A percentile compares a stretch with the other conserved stretches of the same genome.
These are phyloP conservation scores for Thelephora ganbajun DNA, from an alignment of 768 basidiomycete species.

Conservation along the genomic window DNA sequence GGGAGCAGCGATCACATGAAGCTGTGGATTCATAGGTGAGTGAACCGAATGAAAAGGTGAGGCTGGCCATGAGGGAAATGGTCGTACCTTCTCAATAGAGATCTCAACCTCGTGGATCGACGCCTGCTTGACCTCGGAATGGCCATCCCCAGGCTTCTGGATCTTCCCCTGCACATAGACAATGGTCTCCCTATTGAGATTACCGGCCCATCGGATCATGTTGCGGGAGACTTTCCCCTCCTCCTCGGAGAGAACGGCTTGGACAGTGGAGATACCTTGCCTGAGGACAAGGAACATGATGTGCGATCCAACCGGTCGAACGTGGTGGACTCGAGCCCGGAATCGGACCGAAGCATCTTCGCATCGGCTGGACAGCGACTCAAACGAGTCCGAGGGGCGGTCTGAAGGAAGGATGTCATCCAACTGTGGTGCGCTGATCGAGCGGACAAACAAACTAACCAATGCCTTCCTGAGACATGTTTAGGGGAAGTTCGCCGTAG, in stretches of 20 bases:
- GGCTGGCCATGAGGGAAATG: not conserved
- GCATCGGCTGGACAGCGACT: not conserved
- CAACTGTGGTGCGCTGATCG: not conserved
- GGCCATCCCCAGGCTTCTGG: conserved; percentile 57
- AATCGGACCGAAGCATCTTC: conserved; percentile 65
- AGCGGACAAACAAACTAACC: conserved; percentile 12
- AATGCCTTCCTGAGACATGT: conserved; percentile 73
- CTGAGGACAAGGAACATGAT: conserved; percentile 89
- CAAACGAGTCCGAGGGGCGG: not conserved
- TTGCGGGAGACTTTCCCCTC: conserved; percentile 70
- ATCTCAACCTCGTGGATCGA: conserved; percentile 82
- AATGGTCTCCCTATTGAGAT: conserved; percentile 73
- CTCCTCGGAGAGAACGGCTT: conserved; percentile 63
- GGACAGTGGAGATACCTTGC: conserved; percentile 72
- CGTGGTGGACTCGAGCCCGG: conserved; percentile 83
- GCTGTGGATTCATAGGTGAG: conserved; percentile 2
- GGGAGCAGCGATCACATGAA: conserved; percentile 14
- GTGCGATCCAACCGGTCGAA: conserved; percentile 59
- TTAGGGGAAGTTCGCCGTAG: conserved; percentile 81
- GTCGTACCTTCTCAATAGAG: conserved; percentile 58
- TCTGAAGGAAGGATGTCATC: not conserved
- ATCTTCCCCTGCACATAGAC: conserved; percentile 79
- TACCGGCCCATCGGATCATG: conserved; percentile 91
- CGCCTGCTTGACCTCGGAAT: conserved; percentile 61
- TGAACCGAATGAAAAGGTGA: not conserved